These are phyloP conservation scores for Chamaenerion angustifolium DNA, from an alignment of 345 rosid genomes.

Conservation along the genomic window DNA sequence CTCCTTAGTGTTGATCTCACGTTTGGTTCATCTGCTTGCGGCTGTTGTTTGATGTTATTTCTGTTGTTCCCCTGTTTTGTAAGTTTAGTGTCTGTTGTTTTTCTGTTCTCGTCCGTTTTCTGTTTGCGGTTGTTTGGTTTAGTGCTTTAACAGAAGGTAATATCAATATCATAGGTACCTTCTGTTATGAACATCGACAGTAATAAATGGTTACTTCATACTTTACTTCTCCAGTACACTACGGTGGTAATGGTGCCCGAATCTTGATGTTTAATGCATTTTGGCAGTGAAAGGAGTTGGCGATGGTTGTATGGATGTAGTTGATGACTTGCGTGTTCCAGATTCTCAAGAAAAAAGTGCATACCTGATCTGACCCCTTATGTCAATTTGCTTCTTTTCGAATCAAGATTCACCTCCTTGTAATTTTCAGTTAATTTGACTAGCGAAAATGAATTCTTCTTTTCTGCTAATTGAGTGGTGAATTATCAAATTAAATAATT, in stretches of 20 bases:
- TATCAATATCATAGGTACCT: constrained; percentile 35
- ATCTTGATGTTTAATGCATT: background rate
- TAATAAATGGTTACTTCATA: background rate
- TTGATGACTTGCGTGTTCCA: background rate
- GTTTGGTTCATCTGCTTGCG: too few species aligned
- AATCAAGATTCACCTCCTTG: background rate
- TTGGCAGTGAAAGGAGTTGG: constrained; percentile 1
- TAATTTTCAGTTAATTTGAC: background rate
- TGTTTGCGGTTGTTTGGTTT: too few species aligned
- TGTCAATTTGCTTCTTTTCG: background rate
- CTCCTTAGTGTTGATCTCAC: too few species aligned
- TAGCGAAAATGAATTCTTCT: too few species aligned
- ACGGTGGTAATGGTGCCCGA: background rate
- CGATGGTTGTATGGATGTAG: background rate
- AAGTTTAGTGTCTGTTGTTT: too few species aligned
- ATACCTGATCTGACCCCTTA: too few species aligned
- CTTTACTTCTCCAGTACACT: background rate
- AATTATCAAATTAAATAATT: too few species aligned
- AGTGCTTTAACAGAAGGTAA: too few species aligned
- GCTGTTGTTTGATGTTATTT: too few species aligned
- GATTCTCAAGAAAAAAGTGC: constrained; percentile 1
- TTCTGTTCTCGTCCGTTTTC: too few species aligned
- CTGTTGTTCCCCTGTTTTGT: too few species aligned
- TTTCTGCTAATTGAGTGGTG: too few species aligned
- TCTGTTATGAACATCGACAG: background rate